Evolutionary conservation across 371 early-diverging fungal species (phyloP), one percentile per base, ranked within the genome.

Genomic region (Zopfochytrium polystomum): DNA sequence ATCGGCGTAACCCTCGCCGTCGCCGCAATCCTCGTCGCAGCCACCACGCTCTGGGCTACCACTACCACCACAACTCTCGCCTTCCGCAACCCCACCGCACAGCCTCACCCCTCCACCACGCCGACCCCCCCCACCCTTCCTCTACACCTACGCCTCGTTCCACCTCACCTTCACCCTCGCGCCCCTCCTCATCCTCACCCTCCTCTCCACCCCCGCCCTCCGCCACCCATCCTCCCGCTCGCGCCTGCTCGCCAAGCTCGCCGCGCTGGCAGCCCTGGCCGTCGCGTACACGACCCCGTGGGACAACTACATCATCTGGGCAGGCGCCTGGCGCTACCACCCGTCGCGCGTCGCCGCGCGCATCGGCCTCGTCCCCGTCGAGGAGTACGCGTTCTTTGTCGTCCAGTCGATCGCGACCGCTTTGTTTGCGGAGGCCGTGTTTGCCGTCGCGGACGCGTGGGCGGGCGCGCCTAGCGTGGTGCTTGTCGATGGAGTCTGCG

Each of bases 341-440:
- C 65, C 73, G 18, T 63, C 66, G 0, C 78, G 81, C 49, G 83
- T 85, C 9, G 52, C 74, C 25, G 79, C 71, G 31, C 77, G 79
- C 25, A 74, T 85, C 57, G 84, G 84, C 6, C 81, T 77, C 67
- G 81, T 84, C 1, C 86, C 86, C 34, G 44, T 83, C 54, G 86
- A 86, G 48, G 77, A 77, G 52, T 84, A 84, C 59, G 75, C 77
- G 70, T 86, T 86, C 60, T 86, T 86, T 62, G 63, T 82, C 43
- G 80, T 86, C 48, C 82, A 81, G 79, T 77, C 86, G 53, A 78
- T 7, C 75, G 79, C 62, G 76, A 80, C 3, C 72, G 78, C 0
- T 59, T 82, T 2, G 72, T 80, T 46, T 58, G 51, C 13, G 15
- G 43, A 22, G 23, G 25, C 1, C n/a, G n/a, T n/a, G 30, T 34